Conservation (phyloP, 179 eudicot genomes). For the Beta corolliflora region DNA sequence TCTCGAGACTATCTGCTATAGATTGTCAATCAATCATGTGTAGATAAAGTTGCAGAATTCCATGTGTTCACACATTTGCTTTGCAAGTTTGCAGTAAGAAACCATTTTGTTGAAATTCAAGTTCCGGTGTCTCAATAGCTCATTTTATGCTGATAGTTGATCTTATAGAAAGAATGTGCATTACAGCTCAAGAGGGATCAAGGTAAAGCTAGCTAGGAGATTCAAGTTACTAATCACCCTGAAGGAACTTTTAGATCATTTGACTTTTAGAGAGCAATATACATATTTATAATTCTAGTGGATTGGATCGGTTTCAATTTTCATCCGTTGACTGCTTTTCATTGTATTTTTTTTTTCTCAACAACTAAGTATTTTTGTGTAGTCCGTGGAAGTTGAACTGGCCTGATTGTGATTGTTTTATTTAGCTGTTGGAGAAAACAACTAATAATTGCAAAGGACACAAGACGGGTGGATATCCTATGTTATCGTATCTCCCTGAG, state of each 20-base stretch:
- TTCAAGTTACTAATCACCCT: not conserved
- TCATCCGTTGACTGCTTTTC: not conserved
- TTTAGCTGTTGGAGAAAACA: constrained; percentile 91
- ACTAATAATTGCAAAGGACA: constrained; percentile 70
- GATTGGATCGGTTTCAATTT: constrained; percentile 1
- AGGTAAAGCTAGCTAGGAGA: not conserved
- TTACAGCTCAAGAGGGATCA: not conserved
- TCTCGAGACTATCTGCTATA: not conserved
- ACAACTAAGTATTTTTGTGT: not conserved
- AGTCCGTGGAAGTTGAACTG: not conserved
- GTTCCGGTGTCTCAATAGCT: not conserved
- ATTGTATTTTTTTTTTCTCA: not conserved
- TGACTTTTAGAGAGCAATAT: not conserved
- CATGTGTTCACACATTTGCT: not conserved
- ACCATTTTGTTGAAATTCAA: not conserved
- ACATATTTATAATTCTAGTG: not conserved
- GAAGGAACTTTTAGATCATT: not conserved
- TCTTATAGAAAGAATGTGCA: not conserved
- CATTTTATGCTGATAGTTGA: not conserved
- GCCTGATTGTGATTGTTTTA: not conserved
- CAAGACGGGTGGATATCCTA: constrained; percentile 85
- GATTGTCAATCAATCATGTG: not conserved
- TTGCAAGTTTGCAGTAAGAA: not conserved
- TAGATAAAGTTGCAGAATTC: not conserved
- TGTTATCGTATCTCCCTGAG: constrained; percentile 79